Evolutionary conservation across 2,329 filamentous ascomycete species (phyloP), one percentile per base, ranked within the genome.

Genomic region (Madurella fahalii): DNA sequence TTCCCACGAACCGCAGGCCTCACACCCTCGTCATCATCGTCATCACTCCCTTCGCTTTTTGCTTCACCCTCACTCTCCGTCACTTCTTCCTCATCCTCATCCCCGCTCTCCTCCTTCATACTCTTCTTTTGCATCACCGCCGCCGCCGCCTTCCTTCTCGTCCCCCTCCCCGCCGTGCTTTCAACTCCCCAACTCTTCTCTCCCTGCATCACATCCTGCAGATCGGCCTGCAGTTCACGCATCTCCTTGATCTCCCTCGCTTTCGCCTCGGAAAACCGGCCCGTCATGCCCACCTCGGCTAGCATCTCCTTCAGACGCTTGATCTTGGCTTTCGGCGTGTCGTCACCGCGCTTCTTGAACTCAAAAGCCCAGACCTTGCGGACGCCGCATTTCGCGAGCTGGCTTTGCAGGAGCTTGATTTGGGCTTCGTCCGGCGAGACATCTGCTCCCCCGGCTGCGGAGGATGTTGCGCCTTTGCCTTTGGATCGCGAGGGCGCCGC

Each of bases 301-400:
- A 99, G 79, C 85, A 95, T 87, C 11, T 74, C 74, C 67, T 84
- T 89, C 8, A 99, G 77, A 67, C 96, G 90, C 50, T 78, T 79
- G 58, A 96, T 89, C 76, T 96, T 96, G 47, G 83, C 89, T 57
- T 84, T 87, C 4, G 80, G 25, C 9, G 53, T 68, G 20, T 92
- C 88, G 52, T 85, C 81, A 1, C 79, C 80, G 64, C 82, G 91
- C 52, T 84, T 77, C 68, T 89, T 89, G 30, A 99, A 79, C 71
- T 96, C 90, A 59, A 87, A 84, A 47, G 81, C 82, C 93, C 94
- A 99, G 58, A 96, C 82, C 68, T 96, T 97, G 50, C 90, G 87
- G 52, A 96, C 83, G 31, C 93, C 93, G 65, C 93, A 99, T 71
- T 96, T 96, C 44, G 86, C 74, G 7, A 99, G 80, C 71, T 93